Evolutionary conservation across 768 basidiomycete genomes (phyloP).

Genomic region (Mrakia gelida): DNA sequence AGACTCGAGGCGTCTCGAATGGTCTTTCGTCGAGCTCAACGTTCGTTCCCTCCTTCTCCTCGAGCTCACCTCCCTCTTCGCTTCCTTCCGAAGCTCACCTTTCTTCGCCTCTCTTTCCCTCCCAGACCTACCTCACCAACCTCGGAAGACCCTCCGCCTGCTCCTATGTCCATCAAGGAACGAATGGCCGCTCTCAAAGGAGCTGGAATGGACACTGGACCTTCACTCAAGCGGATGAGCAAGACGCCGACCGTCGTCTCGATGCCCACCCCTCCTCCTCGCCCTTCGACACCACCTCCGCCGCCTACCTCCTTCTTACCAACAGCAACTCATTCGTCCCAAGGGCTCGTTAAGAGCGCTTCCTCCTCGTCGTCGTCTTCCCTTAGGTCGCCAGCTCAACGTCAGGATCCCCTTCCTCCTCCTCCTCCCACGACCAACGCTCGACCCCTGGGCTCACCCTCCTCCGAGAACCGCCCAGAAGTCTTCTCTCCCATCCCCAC

Average conservation of each 20-base stretch:
- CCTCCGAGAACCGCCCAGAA: neutral
- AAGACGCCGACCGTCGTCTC: conserved; percentile 1
- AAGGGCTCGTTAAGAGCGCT: neutral
- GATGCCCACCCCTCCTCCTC: neutral
- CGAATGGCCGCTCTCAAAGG: conserved; percentile 29
- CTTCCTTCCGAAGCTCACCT: neutral
- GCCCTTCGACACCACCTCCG: neutral
- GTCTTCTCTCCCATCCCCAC: neutral
- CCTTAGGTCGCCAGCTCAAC: neutral
- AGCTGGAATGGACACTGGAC: conserved; percentile 25
- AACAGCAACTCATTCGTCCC: neutral
- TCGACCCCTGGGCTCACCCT: neutral
- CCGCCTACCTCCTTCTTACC: neutral
- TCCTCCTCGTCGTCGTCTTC: neutral
- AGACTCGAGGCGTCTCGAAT: neutral
- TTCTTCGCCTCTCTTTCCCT: neutral
- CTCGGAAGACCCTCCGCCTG: neutral
- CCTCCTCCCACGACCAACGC: neutral
- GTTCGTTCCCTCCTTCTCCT: neutral
- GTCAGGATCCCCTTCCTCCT: neutral
- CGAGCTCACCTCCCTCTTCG: neutral
- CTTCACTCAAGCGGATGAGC: neutral
- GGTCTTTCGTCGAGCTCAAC: conserved; percentile 8
- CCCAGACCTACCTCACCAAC: neutral
- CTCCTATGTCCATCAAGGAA: conserved; percentile 25